Conservation (phyloP, 495 filamentous ascomycete genomes). For the Penicillium crystallinum region DNA sequence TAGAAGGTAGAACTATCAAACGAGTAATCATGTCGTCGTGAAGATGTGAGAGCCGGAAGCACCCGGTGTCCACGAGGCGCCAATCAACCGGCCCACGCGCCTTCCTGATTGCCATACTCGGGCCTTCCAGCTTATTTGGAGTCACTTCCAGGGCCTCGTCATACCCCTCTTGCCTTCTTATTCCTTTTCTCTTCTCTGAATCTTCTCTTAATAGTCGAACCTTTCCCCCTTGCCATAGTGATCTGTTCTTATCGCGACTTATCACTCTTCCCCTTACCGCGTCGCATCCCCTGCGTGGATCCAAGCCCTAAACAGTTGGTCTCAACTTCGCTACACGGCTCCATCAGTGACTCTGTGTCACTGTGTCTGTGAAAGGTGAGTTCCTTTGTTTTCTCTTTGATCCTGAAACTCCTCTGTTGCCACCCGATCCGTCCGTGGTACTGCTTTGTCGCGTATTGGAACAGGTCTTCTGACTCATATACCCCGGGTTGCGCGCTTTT, state of each 20-base stretch:
- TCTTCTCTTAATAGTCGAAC: background rate
- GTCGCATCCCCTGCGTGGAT: constrained; percentile 18
- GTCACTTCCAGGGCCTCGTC: constrained; percentile 7
- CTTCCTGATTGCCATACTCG: constrained; percentile 17
- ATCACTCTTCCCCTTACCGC: constrained; percentile 17
- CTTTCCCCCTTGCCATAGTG: background rate
- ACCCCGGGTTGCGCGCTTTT: constrained; percentile 2
- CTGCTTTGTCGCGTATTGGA: constrained; percentile 18
- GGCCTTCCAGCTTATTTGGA: constrained; percentile 10
- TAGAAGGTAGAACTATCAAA: too few relatives aligned
- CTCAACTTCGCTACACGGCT: constrained; percentile 5
- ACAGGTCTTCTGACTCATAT: constrained; percentile 28
- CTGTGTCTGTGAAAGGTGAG: constrained; percentile 19
- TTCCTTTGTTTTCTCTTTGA: background rate
- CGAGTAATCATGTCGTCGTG: background rate
- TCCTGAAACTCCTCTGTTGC: constrained; percentile 5
- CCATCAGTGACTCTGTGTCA: constrained; percentile 1
- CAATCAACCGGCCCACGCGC: constrained; percentile 25
- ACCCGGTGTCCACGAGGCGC: constrained; percentile 22
- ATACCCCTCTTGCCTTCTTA: constrained; percentile 1
- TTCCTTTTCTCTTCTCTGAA: background rate
- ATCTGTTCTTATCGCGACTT: constrained; percentile 13
- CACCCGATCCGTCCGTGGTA: constrained; percentile 16
- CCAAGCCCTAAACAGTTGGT: constrained; percentile 8
- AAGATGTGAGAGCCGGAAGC: constrained; percentile 9